Conservation (phyloP, 2,329 filamentous ascomycete genomes). For the Ambrosiella cleistominuta region DNA sequence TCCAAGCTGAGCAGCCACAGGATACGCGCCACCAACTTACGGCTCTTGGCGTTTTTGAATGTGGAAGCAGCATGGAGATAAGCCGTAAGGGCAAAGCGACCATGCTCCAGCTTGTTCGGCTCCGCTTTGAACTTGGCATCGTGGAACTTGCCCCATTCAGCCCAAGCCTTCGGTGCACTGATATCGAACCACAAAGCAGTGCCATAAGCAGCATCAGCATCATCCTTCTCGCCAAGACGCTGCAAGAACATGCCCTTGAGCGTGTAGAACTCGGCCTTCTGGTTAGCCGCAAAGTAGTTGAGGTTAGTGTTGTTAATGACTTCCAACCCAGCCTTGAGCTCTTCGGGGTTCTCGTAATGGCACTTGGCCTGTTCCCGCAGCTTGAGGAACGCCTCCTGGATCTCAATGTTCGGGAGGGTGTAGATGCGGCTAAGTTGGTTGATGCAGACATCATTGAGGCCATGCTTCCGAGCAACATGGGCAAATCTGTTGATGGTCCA, state of each 20-base stretch:
- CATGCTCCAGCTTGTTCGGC: slow-evolving; percentile 61
- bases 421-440: slow-evolving; percentile 95
- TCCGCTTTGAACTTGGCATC: slow-evolving; percentile 92
- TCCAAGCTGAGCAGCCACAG: slow-evolving; percentile 92
- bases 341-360: slow-evolving; percentile 88
- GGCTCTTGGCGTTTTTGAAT: slow-evolving; percentile 92
- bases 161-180: slow-evolving; percentile 90
- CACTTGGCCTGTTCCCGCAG: slow-evolving; percentile 97
- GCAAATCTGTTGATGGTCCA: slow-evolving; percentile 99
- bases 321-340: slow-evolving; percentile 81
- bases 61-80: slow-evolving; percentile 91
- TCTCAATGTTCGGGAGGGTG: slow-evolving; percentile 96
- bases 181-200: slow-evolving; percentile 94
- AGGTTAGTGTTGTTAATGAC: slow-evolving; percentile 99
- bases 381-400: slow-evolving; percentile 97
- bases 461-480: slow-evolving; percentile 93
- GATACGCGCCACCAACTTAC: slow-evolving; percentile 83
- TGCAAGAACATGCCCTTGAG: slow-evolving; percentile 98
- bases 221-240: slow-evolving; percentile 75
- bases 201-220: slow-evolving; percentile 86
- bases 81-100: slow-evolving; percentile 82
- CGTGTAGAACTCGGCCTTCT: slow-evolving; percentile 98
- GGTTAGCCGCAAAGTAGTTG: slow-evolving; percentile 88
- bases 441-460: slow-evolving; percentile 91
- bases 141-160: slow-evolving; percentile 97